Evolutionary conservation across 2,329 filamentous ascomycete genomes (phyloP).

Genomic region (Aureobasidium mangrovei): DNA sequence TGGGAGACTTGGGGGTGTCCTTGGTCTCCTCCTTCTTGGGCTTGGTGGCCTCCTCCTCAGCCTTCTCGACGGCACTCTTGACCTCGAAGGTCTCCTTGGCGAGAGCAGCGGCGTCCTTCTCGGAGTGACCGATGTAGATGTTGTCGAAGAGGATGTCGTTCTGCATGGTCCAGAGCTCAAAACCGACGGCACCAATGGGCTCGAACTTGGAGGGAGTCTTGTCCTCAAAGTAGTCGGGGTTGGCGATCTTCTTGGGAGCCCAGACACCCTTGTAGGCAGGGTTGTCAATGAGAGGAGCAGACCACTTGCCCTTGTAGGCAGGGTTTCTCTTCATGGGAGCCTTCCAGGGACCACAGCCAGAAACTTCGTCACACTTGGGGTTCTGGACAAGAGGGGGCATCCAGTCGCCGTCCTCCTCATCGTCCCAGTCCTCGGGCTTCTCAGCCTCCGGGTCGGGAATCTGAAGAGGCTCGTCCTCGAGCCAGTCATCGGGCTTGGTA

Average conservation of each 20-base stretch:
- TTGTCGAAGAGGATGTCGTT: constrained; percentile 98
- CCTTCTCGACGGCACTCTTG: constrained; percentile 76
- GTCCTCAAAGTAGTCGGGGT: constrained; percentile 95
- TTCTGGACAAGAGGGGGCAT: constrained; percentile 81
- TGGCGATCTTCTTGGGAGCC: constrained; percentile 91
- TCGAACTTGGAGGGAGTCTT: constrained; percentile 95
- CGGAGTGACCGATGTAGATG: constrained; percentile 98
- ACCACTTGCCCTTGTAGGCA: constrained; percentile 98
- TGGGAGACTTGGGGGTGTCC: constrained; percentile 59
- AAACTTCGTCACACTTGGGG: constrained; percentile 87
- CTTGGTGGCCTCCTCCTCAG: constrained; percentile 71
- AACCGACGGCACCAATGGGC: constrained; percentile 94
- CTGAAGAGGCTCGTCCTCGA: constrained; percentile 74
- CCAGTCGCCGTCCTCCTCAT: constrained; percentile 99
- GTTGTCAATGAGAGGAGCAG: constrained; percentile 87
- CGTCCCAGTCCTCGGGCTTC: constrained; percentile 99
- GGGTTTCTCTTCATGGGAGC: constrained; percentile 91
- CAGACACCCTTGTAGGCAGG: constrained; percentile 95
- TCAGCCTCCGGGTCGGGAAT: constrained; percentile 87
- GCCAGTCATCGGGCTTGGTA: constrained; percentile 88
- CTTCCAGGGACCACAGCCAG: constrained; percentile 89
- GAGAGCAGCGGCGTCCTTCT: constrained; percentile 84
- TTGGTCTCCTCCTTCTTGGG: constrained; percentile 55
- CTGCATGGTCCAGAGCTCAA: constrained; percentile 99
- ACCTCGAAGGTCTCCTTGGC: constrained; percentile 81